phyloP scores from a whole-genome alignment of 31 red algal species.

The Pterothamnion heteromorphum region DNA sequence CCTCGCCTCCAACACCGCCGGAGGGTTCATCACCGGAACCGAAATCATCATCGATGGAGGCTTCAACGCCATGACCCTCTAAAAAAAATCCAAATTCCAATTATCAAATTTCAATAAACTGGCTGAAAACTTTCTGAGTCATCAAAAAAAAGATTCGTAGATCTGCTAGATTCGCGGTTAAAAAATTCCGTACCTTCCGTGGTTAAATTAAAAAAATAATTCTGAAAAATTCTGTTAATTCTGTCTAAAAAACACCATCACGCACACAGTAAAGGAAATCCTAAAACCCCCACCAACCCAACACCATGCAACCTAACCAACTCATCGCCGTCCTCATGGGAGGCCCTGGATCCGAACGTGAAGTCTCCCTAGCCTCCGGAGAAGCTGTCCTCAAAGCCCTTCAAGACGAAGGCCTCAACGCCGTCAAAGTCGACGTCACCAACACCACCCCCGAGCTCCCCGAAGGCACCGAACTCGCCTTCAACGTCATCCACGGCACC shows the following conservation, averaged over 20 bases:
- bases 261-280: too few species aligned
- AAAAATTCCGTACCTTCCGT: too few species aligned
- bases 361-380: not conserved
- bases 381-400: not conserved
- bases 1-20: not conserved
- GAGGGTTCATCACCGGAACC: not conserved
- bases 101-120: too few species aligned
- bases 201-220: too few species aligned
- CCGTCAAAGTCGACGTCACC: not conserved
- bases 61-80: not conserved
- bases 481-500: not conserved
- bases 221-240: too few species aligned
- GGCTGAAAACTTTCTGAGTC: too few species aligned
- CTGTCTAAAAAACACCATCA: too few species aligned
- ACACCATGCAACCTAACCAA: too few species aligned
- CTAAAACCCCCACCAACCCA: too few species aligned
- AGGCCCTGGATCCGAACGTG: not conserved
- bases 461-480: not conserved
- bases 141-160: too few species aligned
- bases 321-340: not conserved
- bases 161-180: too few species aligned
- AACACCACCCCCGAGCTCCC: not conserved
- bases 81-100: too few species aligned
- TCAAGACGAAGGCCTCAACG: not conserved
- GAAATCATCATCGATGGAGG: not conserved